These are phyloP conservation scores for Paecilomyces sp. DNA, from an alignment of 2,329 filamentous ascomycete genomes.

Conservation along the genomic window DNA sequence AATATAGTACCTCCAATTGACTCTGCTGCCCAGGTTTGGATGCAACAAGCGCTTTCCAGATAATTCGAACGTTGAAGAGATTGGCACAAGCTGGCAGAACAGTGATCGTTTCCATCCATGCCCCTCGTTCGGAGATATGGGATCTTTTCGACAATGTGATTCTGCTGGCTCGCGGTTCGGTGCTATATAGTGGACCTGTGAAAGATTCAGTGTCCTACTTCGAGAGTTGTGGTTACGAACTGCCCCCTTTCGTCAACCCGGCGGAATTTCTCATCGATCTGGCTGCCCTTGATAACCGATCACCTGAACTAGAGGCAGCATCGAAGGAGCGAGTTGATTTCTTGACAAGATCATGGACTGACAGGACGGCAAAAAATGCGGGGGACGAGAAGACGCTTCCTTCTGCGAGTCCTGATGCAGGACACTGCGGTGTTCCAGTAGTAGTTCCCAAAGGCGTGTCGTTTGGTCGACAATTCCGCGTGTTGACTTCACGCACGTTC, in stretches of 20 bases:
- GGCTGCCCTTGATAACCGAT: slow-evolving; percentile 66
- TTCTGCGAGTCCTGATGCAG: not conserved
- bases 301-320: slow-evolving; percentile 55
- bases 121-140: slow-evolving; percentile 75
- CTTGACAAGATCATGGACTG: slow-evolving; percentile 55
- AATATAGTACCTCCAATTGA: not conserved
- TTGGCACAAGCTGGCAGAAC: slow-evolving; percentile 63
- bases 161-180: slow-evolving; percentile 59
- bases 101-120: slow-evolving; percentile 67
- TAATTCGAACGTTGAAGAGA: slow-evolving; percentile 62
- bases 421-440: not conserved
- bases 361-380: not conserved
- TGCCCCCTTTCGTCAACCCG: slow-evolving; percentile 69
- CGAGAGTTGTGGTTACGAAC: slow-evolving; percentile 48
- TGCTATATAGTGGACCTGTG: slow-evolving; percentile 60
- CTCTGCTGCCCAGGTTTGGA: slow-evolving; percentile 45
- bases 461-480: slow-evolving; percentile 55
- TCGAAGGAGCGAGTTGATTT: slow-evolving; percentile 54
- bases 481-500: slow-evolving; percentile 62
- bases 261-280: slow-evolving; percentile 71
- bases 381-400: slow-evolving; percentile 3
- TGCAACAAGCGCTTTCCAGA: slow-evolving; percentile 67
- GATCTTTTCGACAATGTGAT: slow-evolving; percentile 66
- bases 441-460: slow-evolving; percentile 40
- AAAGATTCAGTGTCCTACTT: slow-evolving; percentile 59